These are phyloP conservation scores for Aristolochia fimbriata DNA, from an alignment of 164 flowering plant genomes.

Conservation along the genomic window DNA sequence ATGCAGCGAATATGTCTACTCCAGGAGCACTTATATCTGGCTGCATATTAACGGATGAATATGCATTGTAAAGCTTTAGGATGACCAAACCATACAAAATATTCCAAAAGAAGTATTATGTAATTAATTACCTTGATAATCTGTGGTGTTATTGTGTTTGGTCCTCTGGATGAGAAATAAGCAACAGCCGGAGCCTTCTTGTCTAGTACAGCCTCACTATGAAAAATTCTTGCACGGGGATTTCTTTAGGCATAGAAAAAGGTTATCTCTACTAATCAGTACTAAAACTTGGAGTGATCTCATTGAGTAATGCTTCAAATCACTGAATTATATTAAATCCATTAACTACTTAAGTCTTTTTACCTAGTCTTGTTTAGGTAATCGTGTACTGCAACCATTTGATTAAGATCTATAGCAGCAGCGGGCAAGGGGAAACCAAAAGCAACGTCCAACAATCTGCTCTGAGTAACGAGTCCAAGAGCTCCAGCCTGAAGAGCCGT, in stretches of 20 bases:
- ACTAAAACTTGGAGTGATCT: too few relatives aligned
- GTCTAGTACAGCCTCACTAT: conserved; percentile 5
- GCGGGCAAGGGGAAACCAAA: neutral
- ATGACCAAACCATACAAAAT: too few relatives aligned
- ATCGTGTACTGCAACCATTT: neutral
- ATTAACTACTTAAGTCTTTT: too few relatives aligned
- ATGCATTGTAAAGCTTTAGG: neutral
- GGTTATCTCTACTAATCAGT: too few relatives aligned
- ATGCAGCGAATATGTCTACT: conserved; percentile 49
- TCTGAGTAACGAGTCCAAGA: neutral
- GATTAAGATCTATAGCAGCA: neutral
- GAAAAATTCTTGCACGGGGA: neutral
- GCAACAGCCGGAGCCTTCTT: conserved; percentile 28
- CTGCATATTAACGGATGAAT: conserved; percentile 19
- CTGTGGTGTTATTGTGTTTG: conserved; percentile 20
- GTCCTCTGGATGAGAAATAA: conserved; percentile 54
- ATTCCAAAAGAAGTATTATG: too few relatives aligned
- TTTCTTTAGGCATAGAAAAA: too few relatives aligned
- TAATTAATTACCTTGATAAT: conserved; percentile 28
- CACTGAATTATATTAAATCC: neutral
- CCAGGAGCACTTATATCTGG: conserved; percentile 66
- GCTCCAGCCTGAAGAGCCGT: too few relatives aligned
- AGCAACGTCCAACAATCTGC: neutral
- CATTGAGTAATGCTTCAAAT: neutral
- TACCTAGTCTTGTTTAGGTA: neutral